Base-by-base conservation (phyloP, 768 basidiomycete species). In the Boletus reticuloceps region DNA sequence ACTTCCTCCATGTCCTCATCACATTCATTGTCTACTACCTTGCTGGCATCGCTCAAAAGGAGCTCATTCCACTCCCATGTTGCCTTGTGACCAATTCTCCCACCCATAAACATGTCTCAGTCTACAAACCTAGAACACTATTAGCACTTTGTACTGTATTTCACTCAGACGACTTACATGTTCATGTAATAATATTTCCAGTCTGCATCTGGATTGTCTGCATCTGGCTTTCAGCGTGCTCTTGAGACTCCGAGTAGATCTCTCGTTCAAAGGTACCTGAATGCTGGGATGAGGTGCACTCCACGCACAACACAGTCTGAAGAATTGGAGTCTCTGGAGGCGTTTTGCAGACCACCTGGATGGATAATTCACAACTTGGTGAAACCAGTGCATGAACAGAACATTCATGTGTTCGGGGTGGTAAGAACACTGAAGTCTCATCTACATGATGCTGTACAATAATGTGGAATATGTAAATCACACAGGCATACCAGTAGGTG, bases 131-230 rank as follows among this genome's bases (percentile, higher is more conserved):
- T 2, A 1, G 13, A 0, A 49, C 2, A 34, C 11, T 3, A 22
- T n/a, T n/a, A 31, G 7, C 9, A 27, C 5, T n/a, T 27, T 37
- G 34, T 20, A 14, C 20, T n/a, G n/a, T 1, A 38, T 9, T 68
- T 60, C 65, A 32, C 3, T 25, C 5, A 25, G 25, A 25, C 25
- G 4, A 14, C 37, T 38, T 31, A 76, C 74, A 72, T 66, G 37
- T 67, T 71, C 1, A 77, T 62, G 54, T 71, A 72, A 43, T 61
- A 71, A 20, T 58, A 62, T 1, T 45, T 44, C 64, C 66, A 77
- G 25, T 77, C 47, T n/a, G 25, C 17, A 8, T 48, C 25, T 25
- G 25, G 25, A 3, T 25, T 3, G 1, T 25, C 25, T 25, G 3
- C 25, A 13, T 38, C 37, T 25, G 25, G 25, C 25, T 25, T 25